Base-by-base conservation (phyloP, 2,329 filamentous ascomycete species). In the Diplodia mutila region DNA sequence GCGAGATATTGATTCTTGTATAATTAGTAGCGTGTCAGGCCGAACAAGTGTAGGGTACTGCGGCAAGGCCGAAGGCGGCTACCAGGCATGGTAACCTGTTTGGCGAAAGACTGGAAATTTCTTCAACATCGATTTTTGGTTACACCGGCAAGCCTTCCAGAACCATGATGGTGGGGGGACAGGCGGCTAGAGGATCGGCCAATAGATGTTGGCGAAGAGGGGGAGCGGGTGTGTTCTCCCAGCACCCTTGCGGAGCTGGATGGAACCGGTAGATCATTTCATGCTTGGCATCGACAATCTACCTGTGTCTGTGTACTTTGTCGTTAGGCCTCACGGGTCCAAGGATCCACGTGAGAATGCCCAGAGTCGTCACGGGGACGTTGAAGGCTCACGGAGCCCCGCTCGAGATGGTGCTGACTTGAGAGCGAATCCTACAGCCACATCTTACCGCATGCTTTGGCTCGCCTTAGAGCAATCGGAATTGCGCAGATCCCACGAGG, bases 381-480 rank as follows among this genome's bases (percentile, higher is more conserved):
- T 61, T 2, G 34, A 48, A 42, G 34, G 27, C 18, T n/a, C 42
- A 42, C 54, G n/a, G 34, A 42, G 23, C 57, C 39, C 57, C 39
- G 57, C 57, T 48, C 57, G 4, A 49, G 34, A 42, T 18, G 7
- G 37, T 12, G 55, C 55, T 59, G 55, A 59, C 55, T 29, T 32
- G 25, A 61, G 57, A 49, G 25, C 25, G 57, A 23, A 61, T 61
- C 57, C 39, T 61, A 61, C 42, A 32, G 57, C 57, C 57, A 61
- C 57, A 61, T 61, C 57, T 61, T 42, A 61, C 57, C 16, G 57
- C 57, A 61, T 61, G 39, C 25, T 42, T 61, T 61, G 39, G 39
- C 57, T 14, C 23, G 7, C 57, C 34, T 49, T 48, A n/a, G 14
- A 34, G 57, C 57, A n/a, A 34, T 49, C 39, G 57, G 57, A 42